Base-by-base conservation (phyloP, 2,329 filamentous ascomycete species). In the Cladosporium sp. region DNA sequence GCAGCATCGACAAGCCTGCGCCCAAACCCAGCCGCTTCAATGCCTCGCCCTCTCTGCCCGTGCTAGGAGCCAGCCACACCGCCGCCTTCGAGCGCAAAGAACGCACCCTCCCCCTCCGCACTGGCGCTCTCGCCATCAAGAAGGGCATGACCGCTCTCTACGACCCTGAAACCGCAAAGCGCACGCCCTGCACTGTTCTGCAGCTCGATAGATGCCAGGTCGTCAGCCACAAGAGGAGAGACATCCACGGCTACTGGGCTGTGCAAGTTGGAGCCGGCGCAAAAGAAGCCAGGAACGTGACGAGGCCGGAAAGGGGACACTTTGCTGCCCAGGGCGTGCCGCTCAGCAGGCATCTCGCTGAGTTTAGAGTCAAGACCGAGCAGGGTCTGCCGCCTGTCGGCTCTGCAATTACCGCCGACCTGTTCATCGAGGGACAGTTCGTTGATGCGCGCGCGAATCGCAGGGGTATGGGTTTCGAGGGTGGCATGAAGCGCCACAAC, bases 401-500 rank as follows among this genome's bases (percentile, higher is more conserved):
- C 50, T 83, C 89, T 72, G 83, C 86, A 72, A 86, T 99, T 70
- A 85, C 86, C 68, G 92, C 95, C n/a, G 89, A 91, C 74, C 96
- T 95, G 91, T 98, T 98, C 81, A 85, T 89, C 73, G 86, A 89
- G 75, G 95, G 95, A 21, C 93, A 97, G 80, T 96, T 88, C 79
- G 90, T 99, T 67, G 95, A 99, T 81, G 89, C 92, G 63, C 86
- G 89, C 73, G 89, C 88, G 58, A 87, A 90, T 75, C 90, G 88
- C 72, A 87, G 91, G 76, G 95, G 95, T 62, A 94, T 92, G 86
- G 95, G 95, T 8, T 99, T 97, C 78, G 92, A 91, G 11, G 95
- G 95, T 85, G 95, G 92, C 71, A 99, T 99, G 95, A 99, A 99
- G 88, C 86, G 91, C 72, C 91, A 94, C 81, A 93, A 93, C 37